These are phyloP conservation scores for Cystobasidium sp. DNA, from an alignment of 1,284 basidiomycete genomes.

Conservation along the genomic window DNA sequence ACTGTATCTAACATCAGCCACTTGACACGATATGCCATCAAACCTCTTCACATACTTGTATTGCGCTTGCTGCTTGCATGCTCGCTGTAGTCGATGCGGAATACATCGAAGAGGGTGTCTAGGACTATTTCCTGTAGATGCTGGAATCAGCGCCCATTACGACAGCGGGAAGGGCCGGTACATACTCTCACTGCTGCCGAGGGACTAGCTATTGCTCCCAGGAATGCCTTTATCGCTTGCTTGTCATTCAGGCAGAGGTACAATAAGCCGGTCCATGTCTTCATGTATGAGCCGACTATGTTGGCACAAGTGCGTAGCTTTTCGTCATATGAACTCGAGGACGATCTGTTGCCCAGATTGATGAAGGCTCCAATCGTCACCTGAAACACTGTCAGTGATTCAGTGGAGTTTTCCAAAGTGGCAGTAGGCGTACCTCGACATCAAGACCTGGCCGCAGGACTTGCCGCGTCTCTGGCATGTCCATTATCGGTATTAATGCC, in stretches of 20 bases:
- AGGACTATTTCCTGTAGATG: constrained; percentile 78
- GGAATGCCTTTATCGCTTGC: constrained; percentile 79
- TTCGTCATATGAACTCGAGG: constrained; percentile 48
- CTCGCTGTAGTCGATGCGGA: constrained; percentile 82
- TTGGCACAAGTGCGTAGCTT: constrained; percentile 74
- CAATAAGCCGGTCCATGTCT: constrained; percentile 92
- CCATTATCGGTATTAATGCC: constrained; percentile 80
- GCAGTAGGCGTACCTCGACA: constrained; percentile 71
- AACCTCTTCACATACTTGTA: constrained; percentile 66
- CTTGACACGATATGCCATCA: background rate
- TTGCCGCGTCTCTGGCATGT: constrained; percentile 79
- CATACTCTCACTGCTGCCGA: constrained; percentile 80
- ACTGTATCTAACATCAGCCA: constrained; percentile 1
- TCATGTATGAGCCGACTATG: constrained; percentile 80
- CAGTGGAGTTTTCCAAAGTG: background rate
- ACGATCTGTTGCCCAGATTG: constrained; percentile 78
- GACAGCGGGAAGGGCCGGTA: constrained; percentile 16
- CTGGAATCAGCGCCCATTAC: background rate
- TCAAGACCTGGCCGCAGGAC: constrained; percentile 83
- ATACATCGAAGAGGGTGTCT: constrained; percentile 90
- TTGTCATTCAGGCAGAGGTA: constrained; percentile 92
- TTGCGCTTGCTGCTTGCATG: constrained; percentile 16
- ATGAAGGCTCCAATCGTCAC: constrained; percentile 83
- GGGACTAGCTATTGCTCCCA: constrained; percentile 85
- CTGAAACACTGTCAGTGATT: constrained; percentile 59